phyloP scores from a whole-genome alignment of 2,329 filamentous ascomycete species.

The Curvularia sp. region DNA sequence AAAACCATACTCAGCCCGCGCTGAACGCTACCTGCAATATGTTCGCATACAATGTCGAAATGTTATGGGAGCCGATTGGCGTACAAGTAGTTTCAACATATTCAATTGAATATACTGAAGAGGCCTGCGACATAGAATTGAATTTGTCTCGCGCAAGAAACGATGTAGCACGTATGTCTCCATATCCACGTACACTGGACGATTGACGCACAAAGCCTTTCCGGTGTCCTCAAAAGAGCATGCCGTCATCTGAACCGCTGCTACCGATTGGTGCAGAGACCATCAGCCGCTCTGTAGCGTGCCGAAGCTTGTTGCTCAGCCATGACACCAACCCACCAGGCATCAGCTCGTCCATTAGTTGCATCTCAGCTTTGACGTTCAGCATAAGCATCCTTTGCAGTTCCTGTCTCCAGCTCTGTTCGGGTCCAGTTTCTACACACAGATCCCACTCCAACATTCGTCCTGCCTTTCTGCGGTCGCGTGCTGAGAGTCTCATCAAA shows the following conservation, averaged over 20 bases:
- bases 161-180: constrained; percentile 2
- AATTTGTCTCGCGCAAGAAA: neutral
- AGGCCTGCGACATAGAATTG: neutral
- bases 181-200: neutral
- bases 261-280: constrained; percentile 4
- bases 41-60: neutral
- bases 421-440: constrained; percentile 41
- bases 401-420: constrained; percentile 59
- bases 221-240: constrained; percentile 32
- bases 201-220: neutral
- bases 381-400: constrained; percentile 77
- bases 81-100: neutral
- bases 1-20: constrained; percentile 20
- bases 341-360: constrained; percentile 63
- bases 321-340: constrained; percentile 43
- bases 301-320: constrained; percentile 34
- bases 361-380: constrained; percentile 78
- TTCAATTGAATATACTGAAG: neutral
- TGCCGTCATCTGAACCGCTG: constrained; percentile 31
- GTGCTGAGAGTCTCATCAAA: constrained; percentile 58
- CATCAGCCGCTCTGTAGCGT: constrained; percentile 9
- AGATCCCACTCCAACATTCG: constrained; percentile 59
- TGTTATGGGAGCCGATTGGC: neutral
- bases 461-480: constrained; percentile 66
- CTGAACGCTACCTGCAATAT: constrained; percentile 13